Evolutionary conservation across 345 rosid species (phyloP).

Genomic region (Sonneratia caseolaris): DNA sequence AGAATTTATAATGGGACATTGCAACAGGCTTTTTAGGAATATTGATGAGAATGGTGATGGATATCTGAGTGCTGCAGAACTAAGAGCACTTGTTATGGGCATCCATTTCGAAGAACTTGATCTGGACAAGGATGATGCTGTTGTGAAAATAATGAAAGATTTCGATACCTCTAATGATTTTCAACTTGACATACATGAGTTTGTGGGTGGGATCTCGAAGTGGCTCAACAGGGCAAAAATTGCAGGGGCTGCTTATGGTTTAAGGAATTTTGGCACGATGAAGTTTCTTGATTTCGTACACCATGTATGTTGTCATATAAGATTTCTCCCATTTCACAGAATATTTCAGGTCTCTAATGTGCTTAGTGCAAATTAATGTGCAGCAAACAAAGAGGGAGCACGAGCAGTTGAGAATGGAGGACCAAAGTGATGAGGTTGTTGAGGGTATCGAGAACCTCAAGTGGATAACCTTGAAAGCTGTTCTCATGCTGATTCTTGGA

Average conservation of each 20-base stretch:
- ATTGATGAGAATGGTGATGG: conserved; percentile 33
- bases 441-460: conserved; percentile 41
- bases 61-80: conserved; percentile 26
- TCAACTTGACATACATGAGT: conserved; percentile 20
- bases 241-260: conserved; percentile 27
- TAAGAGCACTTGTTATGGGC: conserved; percentile 37
- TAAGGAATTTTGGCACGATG: conserved; percentile 29
- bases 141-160: conserved; percentile 26
- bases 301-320: conserved; percentile 26
- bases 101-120: conserved; percentile 35
- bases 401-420: conserved; percentile 39
- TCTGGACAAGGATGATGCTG: conserved; percentile 33
- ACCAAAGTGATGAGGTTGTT: conserved; percentile 40
- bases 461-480: conserved; percentile 62
- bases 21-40: conserved; percentile 30
- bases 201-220: conserved; percentile 22
- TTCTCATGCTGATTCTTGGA: conserved; percentile 55
- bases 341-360: neutral
- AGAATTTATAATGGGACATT: neutral
- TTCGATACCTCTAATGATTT: conserved; percentile 29
- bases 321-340: neutral
- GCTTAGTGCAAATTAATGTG: conserved; percentile 6
- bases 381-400: conserved; percentile 80
- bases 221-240: conserved; percentile 40
- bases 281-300: conserved; percentile 42